Percentiles rank a stretch among this genome's conserved stretches.
phyloP scores from a whole-genome alignment of 2,329 filamentous ascomycete genomes.

The Endothia cerciana region DNA sequence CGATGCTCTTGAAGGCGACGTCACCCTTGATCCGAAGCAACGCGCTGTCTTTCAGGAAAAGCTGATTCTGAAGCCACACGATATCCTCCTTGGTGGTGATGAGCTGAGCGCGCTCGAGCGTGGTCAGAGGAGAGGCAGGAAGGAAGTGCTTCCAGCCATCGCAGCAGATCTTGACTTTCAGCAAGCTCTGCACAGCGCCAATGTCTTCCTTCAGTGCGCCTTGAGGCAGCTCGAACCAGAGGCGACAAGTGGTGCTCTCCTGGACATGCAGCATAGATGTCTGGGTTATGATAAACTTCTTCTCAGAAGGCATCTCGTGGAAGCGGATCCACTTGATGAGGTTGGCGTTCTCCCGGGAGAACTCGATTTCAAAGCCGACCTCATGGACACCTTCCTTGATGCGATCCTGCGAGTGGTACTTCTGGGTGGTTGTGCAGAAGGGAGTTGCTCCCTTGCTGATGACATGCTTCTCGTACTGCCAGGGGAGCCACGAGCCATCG shows the following conservation, averaged over 20 bases:
- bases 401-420: not conserved
- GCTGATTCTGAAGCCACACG: constrained; percentile 18
- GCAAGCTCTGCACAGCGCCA: not conserved
- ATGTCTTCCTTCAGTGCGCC: constrained; percentile 10
- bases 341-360: constrained; percentile 16
- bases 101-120: constrained; percentile 17
- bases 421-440: constrained; percentile 5
- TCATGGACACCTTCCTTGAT: constrained; percentile 10
- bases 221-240: constrained; percentile 17
- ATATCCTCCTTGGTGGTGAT: constrained; percentile 6
- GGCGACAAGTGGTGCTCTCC: constrained; percentile 10
- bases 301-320: constrained; percentile 11
- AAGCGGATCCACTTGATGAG: constrained; percentile 19
- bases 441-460: constrained; percentile 1
- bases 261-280: constrained; percentile 22
- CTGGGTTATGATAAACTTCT: constrained; percentile 22
- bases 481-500: constrained; percentile 17
- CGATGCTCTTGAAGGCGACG: not conserved
- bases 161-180: constrained; percentile 20
- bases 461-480: constrained; percentile 21
- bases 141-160: constrained; percentile 13
- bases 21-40: not conserved
- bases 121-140: constrained; percentile 2
- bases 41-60: not conserved
- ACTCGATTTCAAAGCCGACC: constrained; percentile 21